phyloP scores from a whole-genome alignment of 2,329 filamentous ascomycete genomes.

The Epichloe festucae region DNA sequence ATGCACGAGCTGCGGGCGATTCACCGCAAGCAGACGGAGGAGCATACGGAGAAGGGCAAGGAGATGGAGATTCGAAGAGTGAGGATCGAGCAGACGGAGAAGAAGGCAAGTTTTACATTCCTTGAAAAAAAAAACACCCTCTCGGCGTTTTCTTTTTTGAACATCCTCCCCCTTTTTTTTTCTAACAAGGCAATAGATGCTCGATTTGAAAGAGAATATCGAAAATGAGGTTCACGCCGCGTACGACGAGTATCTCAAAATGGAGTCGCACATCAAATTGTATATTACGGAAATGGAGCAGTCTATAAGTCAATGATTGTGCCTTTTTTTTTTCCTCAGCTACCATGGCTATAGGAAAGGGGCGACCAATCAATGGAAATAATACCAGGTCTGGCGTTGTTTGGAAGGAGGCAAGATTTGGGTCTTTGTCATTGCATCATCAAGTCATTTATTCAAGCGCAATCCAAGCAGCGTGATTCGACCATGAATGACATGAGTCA shows the following conservation, averaged over 20 bases:
- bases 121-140: too few relatives aligned
- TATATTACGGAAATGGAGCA: slow-evolving; percentile 99
- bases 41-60: slow-evolving; percentile 72
- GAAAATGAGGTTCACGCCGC: slow-evolving; percentile 86
- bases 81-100: slow-evolving; percentile 96
- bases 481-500: too few relatives aligned
- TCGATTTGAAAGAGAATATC: slow-evolving; percentile 93
- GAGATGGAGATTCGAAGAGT: slow-evolving; percentile 88
- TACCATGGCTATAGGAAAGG: neutral
- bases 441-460: neutral
- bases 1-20: slow-evolving; percentile 81
- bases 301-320: slow-evolving; percentile 35
- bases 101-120: slow-evolving; percentile 54
- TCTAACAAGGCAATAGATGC: slow-evolving; percentile 51
- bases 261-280: slow-evolving; percentile 92
- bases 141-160: neutral
- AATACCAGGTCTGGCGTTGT: slow-evolving; percentile 29
- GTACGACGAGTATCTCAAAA: slow-evolving; percentile 90
- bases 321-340: neutral
- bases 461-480: neutral
- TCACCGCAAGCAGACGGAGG: slow-evolving; percentile 70
- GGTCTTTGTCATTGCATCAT: neutral
- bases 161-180: neutral
- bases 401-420: neutral
- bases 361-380: slow-evolving; percentile 14